phyloP scores from a whole-genome alignment of 2,329 filamentous ascomycete species.

The Fusarium solani-melongenae region DNA sequence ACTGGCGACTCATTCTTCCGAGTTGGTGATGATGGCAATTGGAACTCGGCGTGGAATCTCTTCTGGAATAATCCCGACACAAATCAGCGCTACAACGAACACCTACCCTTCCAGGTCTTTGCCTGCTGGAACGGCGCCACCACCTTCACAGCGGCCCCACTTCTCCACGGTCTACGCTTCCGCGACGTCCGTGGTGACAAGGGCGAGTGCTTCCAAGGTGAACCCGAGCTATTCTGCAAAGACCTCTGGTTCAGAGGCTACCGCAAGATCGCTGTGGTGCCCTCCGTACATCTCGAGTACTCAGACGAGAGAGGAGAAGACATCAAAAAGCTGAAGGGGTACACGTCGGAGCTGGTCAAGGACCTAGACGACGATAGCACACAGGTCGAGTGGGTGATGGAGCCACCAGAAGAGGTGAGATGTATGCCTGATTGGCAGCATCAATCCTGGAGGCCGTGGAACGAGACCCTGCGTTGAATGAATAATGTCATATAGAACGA shows the following conservation, averaged over 20 bases:
- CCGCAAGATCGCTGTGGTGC: conserved; percentile 66
- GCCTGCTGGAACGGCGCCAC: conserved; percentile 70
- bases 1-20: conserved; percentile 66
- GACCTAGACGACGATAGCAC: too few species aligned
- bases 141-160: conserved; percentile 60
- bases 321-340: conserved; percentile 64
- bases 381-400: too few species aligned
- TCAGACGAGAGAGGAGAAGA: conserved; percentile 54
- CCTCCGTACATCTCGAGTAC: conserved; percentile 67
- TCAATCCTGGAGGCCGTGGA: too few species aligned
- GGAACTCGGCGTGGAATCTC: conserved; percentile 60
- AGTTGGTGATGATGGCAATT: conserved; percentile 61
- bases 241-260: conserved; percentile 64
- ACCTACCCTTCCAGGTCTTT: conserved; percentile 68
- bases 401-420: too few species aligned
- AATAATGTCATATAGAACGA: too few species aligned
- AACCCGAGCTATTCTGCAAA: conserved; percentile 67
- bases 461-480: too few species aligned
- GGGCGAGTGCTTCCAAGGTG: conserved; percentile 64
- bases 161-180: conserved; percentile 58
- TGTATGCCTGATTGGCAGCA: too few species aligned
- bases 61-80: conserved; percentile 62
- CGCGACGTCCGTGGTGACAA: conserved; percentile 46
- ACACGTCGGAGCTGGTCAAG: too few species aligned
- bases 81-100: conserved; percentile 45